Evolutionary conservation across 140 eudicot genomes (phyloP), one percentile per base, ranked within the genome.

Genomic region (Anethum foeniculum): DNA sequence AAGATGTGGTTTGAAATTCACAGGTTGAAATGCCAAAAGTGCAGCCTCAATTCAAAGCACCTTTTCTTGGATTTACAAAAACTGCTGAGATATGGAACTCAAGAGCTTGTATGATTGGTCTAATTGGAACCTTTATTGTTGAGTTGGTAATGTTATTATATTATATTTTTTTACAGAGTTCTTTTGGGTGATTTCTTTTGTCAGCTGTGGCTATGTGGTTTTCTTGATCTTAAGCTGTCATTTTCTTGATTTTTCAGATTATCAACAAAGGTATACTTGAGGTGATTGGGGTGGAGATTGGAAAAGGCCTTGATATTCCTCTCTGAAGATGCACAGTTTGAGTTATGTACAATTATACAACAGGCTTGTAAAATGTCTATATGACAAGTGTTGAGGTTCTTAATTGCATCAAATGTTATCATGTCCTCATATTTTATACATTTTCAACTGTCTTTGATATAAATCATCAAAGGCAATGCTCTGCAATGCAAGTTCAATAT

Each of bases 31-130:
- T 91, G 82, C 97, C 97, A 21, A 94, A 91, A 86, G 86, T 84
- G 68, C 84, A 87, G 85, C 97, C 97, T 0, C 90, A 85, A 27
- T 92, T 94, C 75, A 82, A 81, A 78, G 77, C 97, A 6, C 94
- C 98, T n/a, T 90, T 92, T 81, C 87, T 85, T 48, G 98, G 98
- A 51, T 94, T 94, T 83, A 94, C 98, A 0, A 90, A 77, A 78
- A 89, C 96, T 44, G 98, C 98, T 75, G 98, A 94, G 71, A 81
- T 83, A 11, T 94, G 98, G 98, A 94, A 94, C 80, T 94, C 98
- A 1, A 94, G 98, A 88, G 98, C 98, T 85, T 92, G 97, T 64
- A 94, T 94, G 98, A 89, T 94, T 47, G 98, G 97, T 39, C 92
- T 94, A 34, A 90, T 94, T 16, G 98, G 98, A 36, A 5, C 47